Conservation (phyloP, 129 eudicot species). For the Erigeron canadensis region DNA sequence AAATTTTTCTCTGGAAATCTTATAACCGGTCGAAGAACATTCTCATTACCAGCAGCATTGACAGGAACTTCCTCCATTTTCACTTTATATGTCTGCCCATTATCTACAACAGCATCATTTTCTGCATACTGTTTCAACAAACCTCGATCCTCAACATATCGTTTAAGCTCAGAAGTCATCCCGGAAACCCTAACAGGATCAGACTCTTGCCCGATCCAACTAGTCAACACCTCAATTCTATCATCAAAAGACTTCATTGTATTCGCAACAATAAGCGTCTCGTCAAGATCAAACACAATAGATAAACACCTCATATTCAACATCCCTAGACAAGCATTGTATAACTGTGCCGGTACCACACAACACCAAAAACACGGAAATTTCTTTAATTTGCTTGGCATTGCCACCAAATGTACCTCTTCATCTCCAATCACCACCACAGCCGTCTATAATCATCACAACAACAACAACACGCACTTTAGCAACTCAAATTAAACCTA, state of each 20-base stretch:
- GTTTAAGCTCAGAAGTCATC: conserved; percentile 81
- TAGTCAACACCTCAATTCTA: conserved; percentile 69
- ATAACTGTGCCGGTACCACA: conserved; percentile 62
- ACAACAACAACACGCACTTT: conserved; percentile 8
- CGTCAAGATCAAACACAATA: conserved; percentile 95
- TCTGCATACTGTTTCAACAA: conserved; percentile 78
- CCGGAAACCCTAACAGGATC: conserved; percentile 60
- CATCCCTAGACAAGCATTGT: conserved; percentile 70
- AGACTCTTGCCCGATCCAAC: conserved; percentile 65
- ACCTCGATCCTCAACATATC: conserved; percentile 79
- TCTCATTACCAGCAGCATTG: conserved; percentile 56
- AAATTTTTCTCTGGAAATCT: conserved; percentile 76
- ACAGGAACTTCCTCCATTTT: conserved; percentile 71
- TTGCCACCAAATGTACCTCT: conserved; percentile 91
- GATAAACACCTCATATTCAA: conserved; percentile 75
- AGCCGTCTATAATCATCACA: conserved; percentile 56
- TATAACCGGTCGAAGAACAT: conserved; percentile 76
- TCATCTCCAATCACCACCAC: conserved; percentile 74
- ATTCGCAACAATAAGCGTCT: conserved; percentile 91
- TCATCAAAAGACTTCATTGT: conserved; percentile 96
- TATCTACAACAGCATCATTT: conserved; percentile 62
- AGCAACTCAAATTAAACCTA: conserved; percentile 1
- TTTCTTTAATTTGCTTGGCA: conserved; percentile 75
- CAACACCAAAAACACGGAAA: conserved; percentile 96
- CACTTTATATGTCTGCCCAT: conserved; percentile 57